Evolutionary conservation across 2,329 filamentous ascomycete species (phyloP).

Genomic region (Graphiopsis chlorocephala): DNA sequence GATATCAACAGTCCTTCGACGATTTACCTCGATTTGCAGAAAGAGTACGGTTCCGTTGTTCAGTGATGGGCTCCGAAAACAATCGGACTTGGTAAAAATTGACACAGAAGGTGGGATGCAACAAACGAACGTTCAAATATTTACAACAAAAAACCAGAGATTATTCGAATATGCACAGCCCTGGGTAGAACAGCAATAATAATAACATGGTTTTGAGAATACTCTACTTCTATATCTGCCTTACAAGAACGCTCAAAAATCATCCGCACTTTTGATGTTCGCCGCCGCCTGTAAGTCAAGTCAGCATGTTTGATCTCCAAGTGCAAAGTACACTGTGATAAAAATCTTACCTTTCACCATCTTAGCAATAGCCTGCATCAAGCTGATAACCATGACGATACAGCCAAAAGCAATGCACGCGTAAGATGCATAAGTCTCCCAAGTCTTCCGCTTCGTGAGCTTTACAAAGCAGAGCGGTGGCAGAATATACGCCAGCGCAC

Average conservation of each 20-base stretch:
- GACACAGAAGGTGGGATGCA: neutral
- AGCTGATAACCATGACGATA: constrained; percentile 75
- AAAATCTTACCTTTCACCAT: constrained; percentile 45
- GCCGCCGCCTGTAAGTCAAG: neutral
- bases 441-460: constrained; percentile 67
- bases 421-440: constrained; percentile 59
- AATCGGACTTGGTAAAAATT: neutral
- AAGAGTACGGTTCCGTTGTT: neutral
- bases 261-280: constrained; percentile 11
- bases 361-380: constrained; percentile 70
- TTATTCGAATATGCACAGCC: neutral
- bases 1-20: neutral
- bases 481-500: constrained; percentile 90
- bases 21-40: neutral
- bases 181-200: neutral
- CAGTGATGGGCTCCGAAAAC: neutral
- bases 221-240: neutral
- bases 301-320: neutral
- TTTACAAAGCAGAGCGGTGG: constrained; percentile 95
- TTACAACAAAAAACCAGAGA: neutral
- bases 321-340: no score
- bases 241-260: neutral
- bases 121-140: neutral
- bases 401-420: constrained; percentile 75
- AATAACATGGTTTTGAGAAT: neutral